Evolutionary conservation across 495 filamentous ascomycete species (phyloP).

Genomic region (Hypoxylon trugodes): DNA sequence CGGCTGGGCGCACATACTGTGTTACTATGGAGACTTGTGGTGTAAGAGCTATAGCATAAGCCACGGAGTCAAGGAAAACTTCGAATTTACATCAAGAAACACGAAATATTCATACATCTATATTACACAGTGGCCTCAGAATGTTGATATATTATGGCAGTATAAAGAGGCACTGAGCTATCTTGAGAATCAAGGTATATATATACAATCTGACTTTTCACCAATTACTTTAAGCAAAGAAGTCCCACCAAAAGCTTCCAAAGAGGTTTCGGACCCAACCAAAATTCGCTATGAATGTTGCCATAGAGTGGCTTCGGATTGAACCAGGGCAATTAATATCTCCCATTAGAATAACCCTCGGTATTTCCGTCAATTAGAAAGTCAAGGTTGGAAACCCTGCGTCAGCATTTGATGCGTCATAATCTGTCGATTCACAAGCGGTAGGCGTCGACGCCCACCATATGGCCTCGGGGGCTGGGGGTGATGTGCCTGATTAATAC

Average conservation of each 20-base stretch:
- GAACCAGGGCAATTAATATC: neutral
- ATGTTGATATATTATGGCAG: conserved; percentile 26
- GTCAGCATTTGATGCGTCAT: conserved; percentile 46
- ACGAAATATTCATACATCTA: neutral
- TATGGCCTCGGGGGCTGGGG: conserved; percentile 30
- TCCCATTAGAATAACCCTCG: neutral
- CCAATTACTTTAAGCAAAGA: neutral
- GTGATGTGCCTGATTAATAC: conserved; percentile 17
- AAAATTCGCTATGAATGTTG: conserved; percentile 15
- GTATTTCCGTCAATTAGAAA: neutral
- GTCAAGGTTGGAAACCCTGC: conserved; percentile 42
- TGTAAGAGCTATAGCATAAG: conserved; percentile 14
- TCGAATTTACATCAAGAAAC: conserved; percentile 9
- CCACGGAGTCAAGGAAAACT: conserved; percentile 14
- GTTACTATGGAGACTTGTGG: neutral
- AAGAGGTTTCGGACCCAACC: conserved; percentile 8
- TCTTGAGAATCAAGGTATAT: too few species aligned
- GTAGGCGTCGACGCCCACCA: conserved; percentile 41
- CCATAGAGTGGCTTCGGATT: neutral
- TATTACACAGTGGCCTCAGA: conserved; percentile 22
- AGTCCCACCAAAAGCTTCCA: conserved; percentile 12
- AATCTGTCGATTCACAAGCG: conserved; percentile 43
- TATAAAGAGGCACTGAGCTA: conserved; percentile 25
- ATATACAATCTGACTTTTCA: neutral
- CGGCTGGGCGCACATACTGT: neutral